Evolutionary conservation across 169 alveolate species (phyloP).

Genomic region (Eimeria sp.): DNA sequence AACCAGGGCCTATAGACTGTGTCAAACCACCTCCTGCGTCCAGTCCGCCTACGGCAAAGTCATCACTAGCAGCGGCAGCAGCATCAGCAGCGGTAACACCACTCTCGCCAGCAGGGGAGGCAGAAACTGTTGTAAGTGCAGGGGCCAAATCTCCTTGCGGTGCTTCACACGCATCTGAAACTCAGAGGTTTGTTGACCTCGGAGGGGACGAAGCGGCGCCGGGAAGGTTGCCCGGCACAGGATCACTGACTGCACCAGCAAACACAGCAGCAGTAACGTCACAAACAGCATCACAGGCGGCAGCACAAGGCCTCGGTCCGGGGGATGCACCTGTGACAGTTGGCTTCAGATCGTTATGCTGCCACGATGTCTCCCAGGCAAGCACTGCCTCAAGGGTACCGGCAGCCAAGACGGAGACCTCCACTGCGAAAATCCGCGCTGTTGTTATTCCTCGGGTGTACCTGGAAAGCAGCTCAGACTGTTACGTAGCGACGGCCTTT

Average conservation of each 20-base stretch:
- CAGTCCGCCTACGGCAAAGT: not conserved
- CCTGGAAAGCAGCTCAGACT: constrained; percentile 65
- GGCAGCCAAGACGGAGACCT: not conserved
- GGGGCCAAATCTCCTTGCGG: not conserved
- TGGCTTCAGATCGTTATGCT: not conserved
- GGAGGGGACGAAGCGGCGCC: not conserved
- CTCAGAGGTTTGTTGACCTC: not conserved
- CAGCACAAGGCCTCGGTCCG: not conserved
- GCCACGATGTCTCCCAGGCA: not conserved
- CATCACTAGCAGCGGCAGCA: constrained; percentile 13
- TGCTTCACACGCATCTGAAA: not conserved
- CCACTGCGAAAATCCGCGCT: constrained; percentile 1
- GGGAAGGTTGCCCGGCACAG: not conserved
- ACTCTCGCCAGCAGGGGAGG: not conserved
- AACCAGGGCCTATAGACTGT: not conserved
- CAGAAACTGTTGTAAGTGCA: not conserved
- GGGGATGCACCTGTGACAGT: not conserved
- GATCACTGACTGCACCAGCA: not conserved
- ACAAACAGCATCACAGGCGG: not conserved
- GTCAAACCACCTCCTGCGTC: not conserved
- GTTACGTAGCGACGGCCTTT: constrained; percentile 70
- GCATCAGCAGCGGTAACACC: not conserved
- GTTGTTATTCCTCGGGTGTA: constrained; percentile 70
- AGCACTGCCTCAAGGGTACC: not conserved
- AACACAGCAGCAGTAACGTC: not conserved